These are phyloP conservation scores for Globisporangium nunn DNA, from an alignment of 352 stramenopile species.

Conservation along the genomic window DNA sequence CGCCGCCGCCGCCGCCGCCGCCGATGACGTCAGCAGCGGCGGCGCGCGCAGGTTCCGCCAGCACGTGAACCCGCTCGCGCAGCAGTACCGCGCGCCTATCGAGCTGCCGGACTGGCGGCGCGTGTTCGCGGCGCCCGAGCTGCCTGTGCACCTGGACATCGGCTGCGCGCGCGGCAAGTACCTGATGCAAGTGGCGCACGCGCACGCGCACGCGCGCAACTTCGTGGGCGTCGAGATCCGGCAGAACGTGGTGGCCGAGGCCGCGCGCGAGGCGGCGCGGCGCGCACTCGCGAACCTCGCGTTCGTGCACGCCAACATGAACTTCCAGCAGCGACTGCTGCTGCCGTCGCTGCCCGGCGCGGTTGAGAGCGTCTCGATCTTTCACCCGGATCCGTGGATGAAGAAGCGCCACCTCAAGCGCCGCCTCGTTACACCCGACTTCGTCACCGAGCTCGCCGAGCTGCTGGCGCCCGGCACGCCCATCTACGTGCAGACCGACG, in stretches of 20 bases:
- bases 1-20: background rate
- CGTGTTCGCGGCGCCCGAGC: slow-evolving; percentile 32
- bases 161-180: slow-evolving; percentile 72
- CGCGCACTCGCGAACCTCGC: slow-evolving; percentile 55
- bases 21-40: slow-evolving; percentile 1
- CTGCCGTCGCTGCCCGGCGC: slow-evolving; percentile 47
- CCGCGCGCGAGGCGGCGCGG: slow-evolving; percentile 29
- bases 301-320: slow-evolving; percentile 84
- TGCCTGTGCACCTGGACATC: slow-evolving; percentile 82
- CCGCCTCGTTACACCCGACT: slow-evolving; percentile 60
- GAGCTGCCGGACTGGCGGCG: slow-evolving; percentile 51
- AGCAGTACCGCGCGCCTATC: slow-evolving; percentile 55
- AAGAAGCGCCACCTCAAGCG: slow-evolving; percentile 85
- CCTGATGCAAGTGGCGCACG: slow-evolving; percentile 52
- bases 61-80: slow-evolving; percentile 78
- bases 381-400: slow-evolving; percentile 86
- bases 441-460: slow-evolving; percentile 52
- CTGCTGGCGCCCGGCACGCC: slow-evolving; percentile 47
- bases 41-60: slow-evolving; percentile 62
- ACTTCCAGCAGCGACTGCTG: slow-evolving; percentile 59
- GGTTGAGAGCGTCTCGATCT: slow-evolving; percentile 77
- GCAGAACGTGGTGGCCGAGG: slow-evolving; percentile 63
- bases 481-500: slow-evolving; percentile 79
- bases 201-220: slow-evolving; percentile 30
- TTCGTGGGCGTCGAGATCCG: slow-evolving; percentile 86